Evolutionary conservation across 164 flowering plant species (phyloP), one percentile per base, ranked within the genome.

Genomic region (Annona squamosa): DNA sequence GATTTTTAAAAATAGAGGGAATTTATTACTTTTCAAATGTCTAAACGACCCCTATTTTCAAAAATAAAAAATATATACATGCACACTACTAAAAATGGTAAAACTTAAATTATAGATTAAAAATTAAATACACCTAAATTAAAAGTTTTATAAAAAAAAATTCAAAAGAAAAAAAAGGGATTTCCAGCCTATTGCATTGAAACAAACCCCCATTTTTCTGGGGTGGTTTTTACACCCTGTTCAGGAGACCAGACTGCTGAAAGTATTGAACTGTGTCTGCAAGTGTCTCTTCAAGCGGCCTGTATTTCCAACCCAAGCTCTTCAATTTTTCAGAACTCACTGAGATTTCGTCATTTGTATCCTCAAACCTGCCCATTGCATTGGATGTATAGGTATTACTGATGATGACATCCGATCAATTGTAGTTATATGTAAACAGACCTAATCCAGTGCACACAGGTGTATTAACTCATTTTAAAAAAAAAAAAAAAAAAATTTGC

Each of bases 221-320:
- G 37, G 37, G 37, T 26, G 37, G 37, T 26, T 26, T 26, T 26
- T 26, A 26, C 37, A 26, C 37, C 68, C 41, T 65, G 7, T 2
- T 42, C 68, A 87, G 46, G 59, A 86, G 18, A 4, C 87, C 83
- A 71, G 68, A 67, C 62, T 82, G 77, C 4, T 18, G 48, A 72
- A 77, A 82, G 77, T 75, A 69, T 59, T 77, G 46, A 61, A 84
- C 73, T 4, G 90, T 76, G 57, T 84, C 88, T 10, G 69, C 76
- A 13, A 85, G 78, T 43, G 81, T 80, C 69, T 87, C 90, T 75
- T 87, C 85, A 69, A 85, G 63, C 43, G 87, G 76, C 69, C 84
- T 79, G 76, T 46, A 76, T 17, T 67, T 77, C 89, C 86, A 85
- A 0, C 86, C 89, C 70, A 85, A 68, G 44, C 64, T 83, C 80